A percentile compares a stretch with the other conserved stretches of the same genome.
Conservation (phyloP, 1,139 yeast genomes). For the Saccharomyces hybrid region DNA sequence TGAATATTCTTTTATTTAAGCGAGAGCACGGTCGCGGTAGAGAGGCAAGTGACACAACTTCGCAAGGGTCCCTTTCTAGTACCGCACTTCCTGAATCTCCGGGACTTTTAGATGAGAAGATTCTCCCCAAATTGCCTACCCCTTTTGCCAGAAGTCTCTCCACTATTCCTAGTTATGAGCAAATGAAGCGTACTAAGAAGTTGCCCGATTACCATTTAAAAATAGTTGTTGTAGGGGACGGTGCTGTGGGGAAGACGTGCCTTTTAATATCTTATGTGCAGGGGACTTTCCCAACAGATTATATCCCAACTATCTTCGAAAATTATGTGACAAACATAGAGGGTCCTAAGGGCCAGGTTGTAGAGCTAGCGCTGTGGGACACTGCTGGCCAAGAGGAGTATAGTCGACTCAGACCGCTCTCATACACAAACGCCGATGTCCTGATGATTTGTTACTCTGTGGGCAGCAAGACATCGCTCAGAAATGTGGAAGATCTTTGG, state of each 20-base stretch:
- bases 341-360: constrained; percentile 42
- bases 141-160: constrained; percentile 23
- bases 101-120: neutral
- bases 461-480: constrained; percentile 55
- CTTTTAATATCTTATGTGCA: constrained; percentile 73
- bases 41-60: neutral
- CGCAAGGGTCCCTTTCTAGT: neutral
- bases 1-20: neutral
- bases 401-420: constrained; percentile 72
- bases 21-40: neutral
- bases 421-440: constrained; percentile 76
- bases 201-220: constrained; percentile 35
- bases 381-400: constrained; percentile 95
- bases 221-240: constrained; percentile 87
- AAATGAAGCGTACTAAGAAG: constrained; percentile 14
- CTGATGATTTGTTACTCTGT: constrained; percentile 70
- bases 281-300: constrained; percentile 64
- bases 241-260: constrained; percentile 91
- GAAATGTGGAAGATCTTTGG: constrained; percentile 77
- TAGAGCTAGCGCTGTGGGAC: constrained; percentile 81
- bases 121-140: constrained; percentile 10
- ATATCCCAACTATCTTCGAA: constrained; percentile 85
- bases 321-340: constrained; percentile 64
- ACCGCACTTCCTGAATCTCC: neutral
- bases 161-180: constrained; percentile 22